Evolutionary conservation across 768 basidiomycete genomes (phyloP).

Genomic region (Jaapia argillacea): DNA sequence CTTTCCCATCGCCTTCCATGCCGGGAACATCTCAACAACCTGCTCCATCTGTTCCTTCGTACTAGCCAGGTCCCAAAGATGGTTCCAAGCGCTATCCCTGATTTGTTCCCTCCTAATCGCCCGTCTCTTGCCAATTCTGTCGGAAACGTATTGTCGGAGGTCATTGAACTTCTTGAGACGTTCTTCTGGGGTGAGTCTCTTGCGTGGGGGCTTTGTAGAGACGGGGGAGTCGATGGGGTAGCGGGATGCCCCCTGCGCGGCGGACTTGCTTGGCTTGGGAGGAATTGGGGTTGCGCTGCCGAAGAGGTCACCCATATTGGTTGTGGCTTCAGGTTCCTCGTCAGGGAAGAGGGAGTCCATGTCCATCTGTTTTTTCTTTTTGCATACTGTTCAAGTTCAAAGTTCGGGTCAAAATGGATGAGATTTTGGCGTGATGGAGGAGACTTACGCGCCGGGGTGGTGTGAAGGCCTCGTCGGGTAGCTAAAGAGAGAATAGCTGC

Average conservation of each 20-base stretch:
- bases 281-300: no score
- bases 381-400: no score
- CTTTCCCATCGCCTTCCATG: conserved; percentile 35
- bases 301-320: neutral
- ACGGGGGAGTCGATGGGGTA: neutral
- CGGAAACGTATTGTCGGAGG: conserved; percentile 24
- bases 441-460: no score
- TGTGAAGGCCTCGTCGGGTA: no score
- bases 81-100: conserved; percentile 36
- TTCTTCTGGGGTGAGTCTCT: conserved; percentile 19
- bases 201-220: neutral
- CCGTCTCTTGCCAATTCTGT: conserved; percentile 31
- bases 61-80: conserved; percentile 39
- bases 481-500: no score
- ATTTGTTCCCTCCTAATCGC: conserved; percentile 21
- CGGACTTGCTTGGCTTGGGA: no score
- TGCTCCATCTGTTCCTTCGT: conserved; percentile 38
- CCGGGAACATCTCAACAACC: conserved; percentile 36
- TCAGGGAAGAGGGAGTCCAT: neutral
- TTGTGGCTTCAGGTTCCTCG: neutral
- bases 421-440: no score
- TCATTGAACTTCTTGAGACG: conserved; percentile 24
- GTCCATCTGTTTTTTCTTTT: neutral
- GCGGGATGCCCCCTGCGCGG: no score
- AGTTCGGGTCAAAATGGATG: no score